phyloP scores from a whole-genome alignment of 139 green algal genomes.

The Coccomyxa sp. region DNA sequence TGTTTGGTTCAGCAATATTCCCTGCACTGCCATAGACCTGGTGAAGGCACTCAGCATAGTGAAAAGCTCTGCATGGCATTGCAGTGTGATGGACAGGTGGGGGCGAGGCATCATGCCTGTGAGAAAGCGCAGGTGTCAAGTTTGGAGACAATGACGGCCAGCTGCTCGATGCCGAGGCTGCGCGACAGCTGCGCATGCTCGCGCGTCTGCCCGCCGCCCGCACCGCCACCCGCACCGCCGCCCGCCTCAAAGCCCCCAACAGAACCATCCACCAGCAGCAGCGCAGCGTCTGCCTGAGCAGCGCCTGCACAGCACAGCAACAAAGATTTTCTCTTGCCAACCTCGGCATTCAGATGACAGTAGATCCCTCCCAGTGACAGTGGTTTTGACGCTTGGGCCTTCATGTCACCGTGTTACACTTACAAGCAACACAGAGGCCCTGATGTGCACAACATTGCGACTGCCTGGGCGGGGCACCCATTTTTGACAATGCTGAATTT shows the following conservation, averaged over 20 bases:
- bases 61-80: too few species aligned
- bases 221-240: background rate
- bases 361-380: background rate
- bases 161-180: conserved; percentile 83
- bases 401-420: too few species aligned
- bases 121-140: conserved; percentile 74
- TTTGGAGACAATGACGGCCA: conserved; percentile 89
- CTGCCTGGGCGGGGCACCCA: too few species aligned
- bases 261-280: conserved; percentile 93
- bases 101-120: conserved; percentile 22
- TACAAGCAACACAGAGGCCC: too few species aligned
- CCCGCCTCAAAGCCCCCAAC: conserved; percentile 88
- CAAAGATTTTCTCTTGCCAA: background rate
- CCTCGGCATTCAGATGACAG: too few species aligned
- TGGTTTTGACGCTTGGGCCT: background rate
- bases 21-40: too few species aligned
- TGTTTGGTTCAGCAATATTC: too few species aligned
- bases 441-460: too few species aligned
- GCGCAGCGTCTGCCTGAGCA: conserved; percentile 79
- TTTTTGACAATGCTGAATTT: too few species aligned
- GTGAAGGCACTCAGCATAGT: too few species aligned
- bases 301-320: conserved; percentile 67
- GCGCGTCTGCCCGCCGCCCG: conserved; percentile 78
- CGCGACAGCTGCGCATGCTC: conserved; percentile 93
- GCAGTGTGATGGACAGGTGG: too few species aligned